Base-by-base conservation (phyloP, 2,329 filamentous ascomycete genomes). In the Diaporthe eres region DNA sequence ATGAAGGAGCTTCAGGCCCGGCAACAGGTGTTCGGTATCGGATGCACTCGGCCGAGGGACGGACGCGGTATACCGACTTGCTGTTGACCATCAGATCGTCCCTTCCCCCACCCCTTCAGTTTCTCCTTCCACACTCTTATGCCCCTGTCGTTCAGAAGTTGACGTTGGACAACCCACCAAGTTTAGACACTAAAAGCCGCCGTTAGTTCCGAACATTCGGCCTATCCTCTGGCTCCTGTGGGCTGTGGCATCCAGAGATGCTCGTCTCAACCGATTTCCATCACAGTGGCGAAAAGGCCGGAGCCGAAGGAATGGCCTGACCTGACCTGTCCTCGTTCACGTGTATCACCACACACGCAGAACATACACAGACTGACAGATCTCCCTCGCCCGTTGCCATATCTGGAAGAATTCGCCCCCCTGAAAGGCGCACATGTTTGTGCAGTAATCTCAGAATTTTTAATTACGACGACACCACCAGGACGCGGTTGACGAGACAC, bases 31-130 rank as follows among this genome's bases (percentile, higher is more conserved):
- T 3, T 51, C 44, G 44, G 44, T 17, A n/a, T 37, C 63, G 4
- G 63, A 53, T 22, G 47, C 63, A 68, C 63, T 68, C 63, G 63
- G 63, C 63, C 63, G 63, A 68, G 42, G 47, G 42, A 34, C 63
- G 44, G 42, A n/a, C 19, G 63, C 44, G 63, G 31, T 25, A 53
- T 68, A 51, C 28, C 47, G 63, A 68, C 47, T 51, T 19, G n/a
- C 19, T 51, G 47, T n/a, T 68, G 63, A 25, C 63, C 47, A 39
- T 31, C 63, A 67, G 44, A 68, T 44, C 12, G 37, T 42, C 34
- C n/a, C n/a, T 42, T 19, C 42, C 55, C 60, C 39, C 15, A 25
- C 37, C n/a, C 9, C 34, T 13, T 53, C 22, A 25, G 2, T 34
- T 15, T 10, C 28, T 13, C 28, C 55, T 22, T 31, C 28, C 19